These are phyloP conservation scores for Naematelia encephala DNA, from an alignment of 768 basidiomycete genomes.

Conservation along the genomic window DNA sequence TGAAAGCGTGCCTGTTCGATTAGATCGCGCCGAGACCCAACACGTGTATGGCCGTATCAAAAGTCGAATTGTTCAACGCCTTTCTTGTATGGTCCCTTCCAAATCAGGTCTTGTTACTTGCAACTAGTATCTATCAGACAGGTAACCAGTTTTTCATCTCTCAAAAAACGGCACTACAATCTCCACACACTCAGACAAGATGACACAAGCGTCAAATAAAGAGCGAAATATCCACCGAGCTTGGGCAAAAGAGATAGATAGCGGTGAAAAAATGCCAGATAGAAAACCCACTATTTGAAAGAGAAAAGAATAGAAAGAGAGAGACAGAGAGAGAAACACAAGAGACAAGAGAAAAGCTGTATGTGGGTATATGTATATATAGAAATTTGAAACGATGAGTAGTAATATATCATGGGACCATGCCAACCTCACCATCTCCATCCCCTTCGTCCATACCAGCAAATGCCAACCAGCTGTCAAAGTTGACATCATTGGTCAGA, in stretches of 20 bases:
- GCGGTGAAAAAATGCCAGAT: too few relatives aligned
- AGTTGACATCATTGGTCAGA: slow-evolving; percentile 16
- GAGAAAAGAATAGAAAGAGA: neutral
- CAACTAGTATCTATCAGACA: too few relatives aligned
- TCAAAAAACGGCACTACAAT: neutral
- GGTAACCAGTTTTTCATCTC: neutral
- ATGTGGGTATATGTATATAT: neutral
- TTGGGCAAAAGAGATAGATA: too few relatives aligned
- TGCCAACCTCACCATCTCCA: slow-evolving; percentile 19
- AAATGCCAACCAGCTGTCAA: slow-evolving; percentile 39
- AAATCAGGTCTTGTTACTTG: too few relatives aligned
- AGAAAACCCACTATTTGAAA: slow-evolving; percentile 19
- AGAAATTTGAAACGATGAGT: too few relatives aligned
- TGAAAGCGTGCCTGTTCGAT: too few relatives aligned
- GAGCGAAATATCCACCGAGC: slow-evolving; percentile 3
- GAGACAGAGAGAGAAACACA: neutral
- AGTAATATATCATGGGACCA: slow-evolving; percentile 6
- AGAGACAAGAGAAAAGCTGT: neutral
- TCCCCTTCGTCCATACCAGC: slow-evolving; percentile 32
- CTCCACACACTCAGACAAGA: neutral
- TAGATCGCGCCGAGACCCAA: too few relatives aligned
- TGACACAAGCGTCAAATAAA: too few relatives aligned
- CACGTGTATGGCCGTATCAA: too few relatives aligned
- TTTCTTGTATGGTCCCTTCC: too few relatives aligned
- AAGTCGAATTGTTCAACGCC: too few relatives aligned